These are phyloP conservation scores for Adansonia rubrostipa DNA, from an alignment of 441 rosid genomes.

Conservation along the genomic window DNA sequence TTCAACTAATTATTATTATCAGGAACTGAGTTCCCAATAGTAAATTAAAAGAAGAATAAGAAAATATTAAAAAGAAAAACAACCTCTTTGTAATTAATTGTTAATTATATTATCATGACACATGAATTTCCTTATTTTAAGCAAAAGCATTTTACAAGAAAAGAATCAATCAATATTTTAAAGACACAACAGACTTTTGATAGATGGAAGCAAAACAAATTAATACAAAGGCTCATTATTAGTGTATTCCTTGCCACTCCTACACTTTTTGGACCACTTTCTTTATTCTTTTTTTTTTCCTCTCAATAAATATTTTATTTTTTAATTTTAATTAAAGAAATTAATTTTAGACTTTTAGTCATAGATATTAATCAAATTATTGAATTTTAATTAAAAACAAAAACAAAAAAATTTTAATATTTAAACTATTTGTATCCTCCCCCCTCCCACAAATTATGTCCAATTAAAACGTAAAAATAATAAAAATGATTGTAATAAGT, in stretches of 20 bases:
- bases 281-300: neutral
- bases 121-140: neutral
- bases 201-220: neutral
- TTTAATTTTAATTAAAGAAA: neutral
- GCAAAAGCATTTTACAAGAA: neutral
- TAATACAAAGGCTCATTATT: neutral
- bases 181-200: slow-evolving; percentile 6
- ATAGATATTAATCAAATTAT: neutral
- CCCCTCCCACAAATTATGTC: neutral
- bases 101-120: neutral
- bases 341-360: neutral
- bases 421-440: neutral
- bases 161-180: slow-evolving; percentile 7
- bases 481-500: neutral
- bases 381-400: neutral
- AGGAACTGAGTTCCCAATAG: neutral
- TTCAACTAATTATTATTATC: neutral
- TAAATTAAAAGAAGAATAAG: neutral
- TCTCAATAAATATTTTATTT: neutral
- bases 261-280: neutral
- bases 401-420: neutral
- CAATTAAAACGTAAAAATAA: neutral
- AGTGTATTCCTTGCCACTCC: neutral
- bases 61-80: neutral
- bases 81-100: neutral